These are phyloP conservation scores for Camellia oleifera DNA, from an alignment of 179 eudicot genomes.

Conservation along the genomic window DNA sequence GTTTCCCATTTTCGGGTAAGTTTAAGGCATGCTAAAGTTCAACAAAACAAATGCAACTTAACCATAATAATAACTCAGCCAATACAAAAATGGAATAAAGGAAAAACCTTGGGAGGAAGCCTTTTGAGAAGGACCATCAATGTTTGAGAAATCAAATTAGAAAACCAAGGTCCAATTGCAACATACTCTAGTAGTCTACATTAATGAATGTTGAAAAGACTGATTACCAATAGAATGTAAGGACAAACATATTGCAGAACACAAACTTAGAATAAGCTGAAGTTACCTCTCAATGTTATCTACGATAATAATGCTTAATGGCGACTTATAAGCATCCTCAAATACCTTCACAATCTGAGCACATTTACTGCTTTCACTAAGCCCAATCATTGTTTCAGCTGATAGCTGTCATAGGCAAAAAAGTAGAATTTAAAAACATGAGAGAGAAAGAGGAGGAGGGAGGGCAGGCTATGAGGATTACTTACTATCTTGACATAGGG, in stretches of 20 bases:
- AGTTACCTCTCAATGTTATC: constrained; percentile 92
- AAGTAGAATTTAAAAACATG: constrained; percentile 2
- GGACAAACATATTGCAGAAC: background rate
- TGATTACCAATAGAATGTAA: constrained; percentile 11
- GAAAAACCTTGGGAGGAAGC: constrained; percentile 83
- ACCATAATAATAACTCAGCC: background rate
- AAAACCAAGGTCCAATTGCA: constrained; percentile 95
- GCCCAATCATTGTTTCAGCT: constrained; percentile 98
- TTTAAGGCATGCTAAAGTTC: background rate
- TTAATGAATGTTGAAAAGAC: background rate
- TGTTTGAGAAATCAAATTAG: constrained; percentile 91
- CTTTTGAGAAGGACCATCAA: constrained; percentile 91
- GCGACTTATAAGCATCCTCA: constrained; percentile 97
- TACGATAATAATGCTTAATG: constrained; percentile 82
- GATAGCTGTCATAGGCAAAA: constrained; percentile 54
- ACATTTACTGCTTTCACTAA: constrained; percentile 88
- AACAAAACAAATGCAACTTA: background rate
- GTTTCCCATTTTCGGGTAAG: too few species aligned
- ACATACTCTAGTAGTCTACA: constrained; percentile 87
- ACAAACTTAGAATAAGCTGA: background rate
- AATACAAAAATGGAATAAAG: background rate
- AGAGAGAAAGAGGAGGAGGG: background rate
- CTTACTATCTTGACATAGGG: too few species aligned
- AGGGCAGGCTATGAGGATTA: too few species aligned
- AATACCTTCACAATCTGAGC: constrained; percentile 96